Evolutionary conservation across 2,329 filamentous ascomycete genomes (phyloP).

Genomic region (Colletotrichum agaves): DNA sequence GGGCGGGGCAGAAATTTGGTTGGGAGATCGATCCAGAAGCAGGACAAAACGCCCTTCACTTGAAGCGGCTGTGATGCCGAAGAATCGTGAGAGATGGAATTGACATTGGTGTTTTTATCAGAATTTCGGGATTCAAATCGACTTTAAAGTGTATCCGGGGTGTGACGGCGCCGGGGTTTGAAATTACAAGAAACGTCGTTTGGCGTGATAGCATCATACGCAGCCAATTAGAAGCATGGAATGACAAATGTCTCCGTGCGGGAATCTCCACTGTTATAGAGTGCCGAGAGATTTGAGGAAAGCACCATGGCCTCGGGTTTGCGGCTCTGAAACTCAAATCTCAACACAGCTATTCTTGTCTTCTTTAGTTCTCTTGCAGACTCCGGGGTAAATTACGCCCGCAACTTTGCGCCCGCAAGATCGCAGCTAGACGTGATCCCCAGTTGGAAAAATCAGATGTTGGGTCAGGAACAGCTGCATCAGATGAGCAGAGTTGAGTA

Average conservation of each 20-base stretch:
- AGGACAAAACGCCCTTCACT: not conserved
- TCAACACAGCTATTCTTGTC: too few species aligned
- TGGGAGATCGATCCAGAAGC: conserved; percentile 10
- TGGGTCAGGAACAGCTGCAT: not conserved
- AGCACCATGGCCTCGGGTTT: not conserved
- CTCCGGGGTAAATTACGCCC: conserved; percentile 33
- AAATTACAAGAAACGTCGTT: conserved; percentile 1
- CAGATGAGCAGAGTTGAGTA: not conserved
- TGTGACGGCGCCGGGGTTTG: conserved; percentile 24
- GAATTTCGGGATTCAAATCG: not conserved
- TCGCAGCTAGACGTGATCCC: not conserved
- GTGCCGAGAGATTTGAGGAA: conserved; percentile 14
- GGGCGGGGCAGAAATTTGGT: conserved; percentile 15
- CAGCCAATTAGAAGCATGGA: conserved; percentile 29
- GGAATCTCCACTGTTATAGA: conserved; percentile 24
- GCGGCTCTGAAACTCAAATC: conserved; percentile 20
- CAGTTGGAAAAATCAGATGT: not conserved
- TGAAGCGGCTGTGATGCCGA: conserved; percentile 1
- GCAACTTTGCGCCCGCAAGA: conserved; percentile 29
- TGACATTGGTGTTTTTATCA: not conserved
- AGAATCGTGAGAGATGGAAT: not conserved
- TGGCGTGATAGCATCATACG: conserved; percentile 22
- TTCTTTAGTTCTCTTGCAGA: not conserved
- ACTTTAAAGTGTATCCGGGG: not conserved
- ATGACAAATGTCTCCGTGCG: conserved; percentile 26